Evolutionary conservation across 345 rosid genomes (phyloP).

Genomic region (Populus nigra): DNA sequence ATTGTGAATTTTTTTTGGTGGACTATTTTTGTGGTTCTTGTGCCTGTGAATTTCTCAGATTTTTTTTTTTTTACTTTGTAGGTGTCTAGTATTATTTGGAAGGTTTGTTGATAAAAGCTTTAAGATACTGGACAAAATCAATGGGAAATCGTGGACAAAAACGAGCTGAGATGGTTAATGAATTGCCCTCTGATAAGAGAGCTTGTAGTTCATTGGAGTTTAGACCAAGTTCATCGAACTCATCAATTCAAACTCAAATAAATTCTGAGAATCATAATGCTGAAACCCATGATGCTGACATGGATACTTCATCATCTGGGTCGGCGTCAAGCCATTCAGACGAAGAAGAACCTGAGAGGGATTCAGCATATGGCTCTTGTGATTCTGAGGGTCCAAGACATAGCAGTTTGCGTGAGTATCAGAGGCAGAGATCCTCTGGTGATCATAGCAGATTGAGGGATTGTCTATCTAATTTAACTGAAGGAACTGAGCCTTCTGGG

Average conservation of each 20-base stretch:
- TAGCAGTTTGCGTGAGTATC: conserved; percentile 52
- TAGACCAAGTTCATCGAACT: conserved; percentile 67
- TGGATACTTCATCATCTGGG: conserved; percentile 88
- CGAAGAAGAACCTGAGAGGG: conserved; percentile 67
- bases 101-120: not conserved
- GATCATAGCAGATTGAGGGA: conserved; percentile 66
- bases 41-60: not conserved
- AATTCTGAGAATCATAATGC: conserved; percentile 38
- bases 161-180: conserved; percentile 65
- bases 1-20: not conserved
- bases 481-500: conserved; percentile 55
- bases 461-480: conserved; percentile 50
- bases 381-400: conserved; percentile 70
- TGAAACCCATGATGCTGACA: conserved; percentile 48
- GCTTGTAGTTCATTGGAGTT: conserved; percentile 83
- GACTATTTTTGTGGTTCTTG: not conserved
- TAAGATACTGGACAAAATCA: not conserved
- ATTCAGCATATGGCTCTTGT: conserved; percentile 73
- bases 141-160: conserved; percentile 95
- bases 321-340: conserved; percentile 80
- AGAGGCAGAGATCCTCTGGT: conserved; percentile 61
- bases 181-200: conserved; percentile 90
- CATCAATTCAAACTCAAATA: conserved; percentile 54
- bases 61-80: not conserved
- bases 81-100: not conserved